These are phyloP conservation scores for Bidens hawaiensis DNA, from an alignment of 140 eudicot species.

Conservation along the genomic window DNA sequence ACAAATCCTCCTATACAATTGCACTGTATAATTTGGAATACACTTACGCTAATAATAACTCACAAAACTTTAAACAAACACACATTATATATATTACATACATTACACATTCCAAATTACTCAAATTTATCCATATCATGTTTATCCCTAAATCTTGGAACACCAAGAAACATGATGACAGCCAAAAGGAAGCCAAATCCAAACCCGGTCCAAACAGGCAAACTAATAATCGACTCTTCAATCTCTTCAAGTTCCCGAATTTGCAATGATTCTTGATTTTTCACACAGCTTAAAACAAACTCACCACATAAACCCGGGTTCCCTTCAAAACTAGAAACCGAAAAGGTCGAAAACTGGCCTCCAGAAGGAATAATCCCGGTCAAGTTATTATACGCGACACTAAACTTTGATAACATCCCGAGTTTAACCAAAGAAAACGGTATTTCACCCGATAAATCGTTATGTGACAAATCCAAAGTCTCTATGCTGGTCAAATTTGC, in stretches of 20 bases:
- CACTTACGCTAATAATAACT: neutral
- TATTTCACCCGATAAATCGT: conserved; percentile 32
- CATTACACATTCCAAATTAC: conserved; percentile 12
- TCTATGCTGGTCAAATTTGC: conserved; percentile 23
- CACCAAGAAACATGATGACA: conserved; percentile 22
- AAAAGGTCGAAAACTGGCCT: conserved; percentile 45
- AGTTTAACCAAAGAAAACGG: conserved; percentile 34
- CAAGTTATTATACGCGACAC: conserved; percentile 42
- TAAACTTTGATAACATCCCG: conserved; percentile 37
- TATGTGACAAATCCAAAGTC: conserved; percentile 45
- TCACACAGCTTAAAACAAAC: conserved; percentile 24
- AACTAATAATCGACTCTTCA: conserved; percentile 17
- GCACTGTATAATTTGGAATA: neutral
- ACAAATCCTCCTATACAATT: conserved; percentile 4
- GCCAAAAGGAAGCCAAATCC: conserved; percentile 35
- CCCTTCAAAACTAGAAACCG: conserved; percentile 41
- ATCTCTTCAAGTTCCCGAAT: conserved; percentile 6
- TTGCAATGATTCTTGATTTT: conserved; percentile 3
- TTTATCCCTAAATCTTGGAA: conserved; percentile 24
- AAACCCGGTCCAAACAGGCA: conserved; percentile 39
- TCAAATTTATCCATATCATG: conserved; percentile 22
- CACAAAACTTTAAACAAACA: conserved; percentile 1
- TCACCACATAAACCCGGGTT: conserved; percentile 41
- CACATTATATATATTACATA: conserved; percentile 16
- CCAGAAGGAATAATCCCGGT: conserved; percentile 43